Evolutionary conservation across 2,329 filamentous ascomycete species (phyloP), one percentile per base, ranked within the genome.

Genomic region (Colletotrichum paranaense): DNA sequence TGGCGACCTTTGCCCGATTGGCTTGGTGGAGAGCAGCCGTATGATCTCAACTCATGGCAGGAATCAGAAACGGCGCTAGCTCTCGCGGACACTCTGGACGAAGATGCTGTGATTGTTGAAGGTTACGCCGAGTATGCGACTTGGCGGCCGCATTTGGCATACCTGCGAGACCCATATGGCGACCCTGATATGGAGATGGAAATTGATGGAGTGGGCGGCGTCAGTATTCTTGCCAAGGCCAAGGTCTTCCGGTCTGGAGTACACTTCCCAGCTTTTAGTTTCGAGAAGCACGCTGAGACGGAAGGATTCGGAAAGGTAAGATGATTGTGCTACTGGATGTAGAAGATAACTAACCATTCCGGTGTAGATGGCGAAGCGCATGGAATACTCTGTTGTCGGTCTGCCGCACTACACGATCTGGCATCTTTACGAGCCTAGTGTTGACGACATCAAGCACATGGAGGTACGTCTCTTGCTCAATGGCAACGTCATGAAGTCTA

Each of bases 131-230:
- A 99, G 85, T 99, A 99, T 82, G 97, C 97, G 24, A 99, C 97
- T 1, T 99, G 97, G 97, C 90, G 97, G 76, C 97, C 97, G 55
- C 97, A 99, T 88, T 88, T 99, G 79, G 97, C 97, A 55, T 99
- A 99, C 81, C 90, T 99, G 8, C 93, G 97, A 73, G 97, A 99
- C 81, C 97, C 97, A 2, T 98, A 97, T 79, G 97, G 97, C 52
- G 97, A 99, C 80, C 96, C 96, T 24, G 97, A 99, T 81, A 98
- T 98, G 93, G 97, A 99, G 82, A 98, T 99, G 97, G 97, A 99
- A 79, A 96, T 99, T 78, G 97, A 99, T 78, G 97, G 97, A 76
- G 95, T 99, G 59, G 96, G 97, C 63, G 97, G 97, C 84, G 97
- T 99, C 78, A 98, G 95, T 85, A 99, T 99, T 79, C 84, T 99